Evolutionary conservation across 257 asterid species (phyloP).

Genomic region (Fraxinus pennsylvanica): DNA sequence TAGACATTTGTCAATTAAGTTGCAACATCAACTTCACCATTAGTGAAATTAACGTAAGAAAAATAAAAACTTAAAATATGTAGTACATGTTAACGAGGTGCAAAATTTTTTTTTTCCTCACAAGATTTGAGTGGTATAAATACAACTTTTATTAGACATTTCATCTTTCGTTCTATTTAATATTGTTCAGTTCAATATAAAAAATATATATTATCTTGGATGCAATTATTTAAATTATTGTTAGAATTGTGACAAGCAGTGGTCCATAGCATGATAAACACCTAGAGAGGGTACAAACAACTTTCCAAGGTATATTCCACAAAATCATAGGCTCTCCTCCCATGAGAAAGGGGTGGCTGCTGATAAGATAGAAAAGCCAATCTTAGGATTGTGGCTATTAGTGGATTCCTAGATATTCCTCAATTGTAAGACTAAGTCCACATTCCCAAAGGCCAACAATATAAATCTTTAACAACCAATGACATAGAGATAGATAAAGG

Average conservation of each 20-base stretch:
- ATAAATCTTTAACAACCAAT: conserved; percentile 18
- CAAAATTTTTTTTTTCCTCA: too few species aligned
- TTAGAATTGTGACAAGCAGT: neutral
- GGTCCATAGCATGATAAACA: conserved; percentile 3
- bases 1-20: too few species aligned
- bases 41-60: too few species aligned
- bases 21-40: too few species aligned
- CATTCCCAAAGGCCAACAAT: conserved; percentile 18
- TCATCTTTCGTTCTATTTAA: too few species aligned
- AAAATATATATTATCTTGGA: neutral
- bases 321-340: conserved; percentile 29
- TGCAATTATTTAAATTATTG: neutral
- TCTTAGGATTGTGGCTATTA: conserved; percentile 32
- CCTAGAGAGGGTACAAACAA: conserved; percentile 12
- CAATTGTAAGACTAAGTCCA: conserved; percentile 23
- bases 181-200: neutral
- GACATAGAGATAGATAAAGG: conserved; percentile 12
- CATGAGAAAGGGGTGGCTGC: conserved; percentile 1
- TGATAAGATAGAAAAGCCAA: conserved; percentile 33
- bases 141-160: too few species aligned
- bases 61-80: too few species aligned
- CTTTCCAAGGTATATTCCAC: conserved; percentile 20
- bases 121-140: too few species aligned
- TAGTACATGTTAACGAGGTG: too few species aligned
- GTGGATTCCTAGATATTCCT: conserved; percentile 33